These are phyloP conservation scores for Suhomyces xylopsoci DNA, from an alignment of 805 yeast genomes.

Conservation along the genomic window DNA sequence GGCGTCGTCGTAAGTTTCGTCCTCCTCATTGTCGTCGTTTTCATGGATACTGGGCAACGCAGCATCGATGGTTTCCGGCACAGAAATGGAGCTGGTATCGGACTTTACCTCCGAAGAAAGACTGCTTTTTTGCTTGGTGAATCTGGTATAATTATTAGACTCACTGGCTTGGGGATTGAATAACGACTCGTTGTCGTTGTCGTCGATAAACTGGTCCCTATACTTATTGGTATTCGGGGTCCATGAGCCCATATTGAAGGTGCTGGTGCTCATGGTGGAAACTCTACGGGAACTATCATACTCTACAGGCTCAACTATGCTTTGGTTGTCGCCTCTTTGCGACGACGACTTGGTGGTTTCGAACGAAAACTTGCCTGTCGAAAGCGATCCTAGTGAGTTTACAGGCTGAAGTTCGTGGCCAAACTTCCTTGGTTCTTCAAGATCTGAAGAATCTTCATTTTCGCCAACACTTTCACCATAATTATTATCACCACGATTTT, in stretches of 20 bases:
- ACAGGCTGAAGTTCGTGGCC: slow-evolving; percentile 9
- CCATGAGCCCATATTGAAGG: slow-evolving; percentile 54
- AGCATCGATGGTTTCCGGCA: slow-evolving; percentile 41
- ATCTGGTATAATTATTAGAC: slow-evolving; percentile 25
- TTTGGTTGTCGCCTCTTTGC: slow-evolving; percentile 1
- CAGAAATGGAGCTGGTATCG: slow-evolving; percentile 27
- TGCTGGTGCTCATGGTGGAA: slow-evolving; percentile 30
- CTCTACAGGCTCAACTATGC: not conserved
- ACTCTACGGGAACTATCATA: slow-evolving; percentile 20
- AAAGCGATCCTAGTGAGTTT: slow-evolving; percentile 13
- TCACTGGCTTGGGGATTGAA: slow-evolving; percentile 19
- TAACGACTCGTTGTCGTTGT: slow-evolving; percentile 37
- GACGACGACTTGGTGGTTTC: slow-evolving; percentile 6
- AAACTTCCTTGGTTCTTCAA: not conserved
- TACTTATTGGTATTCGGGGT: slow-evolving; percentile 53
- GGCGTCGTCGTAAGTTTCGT: not conserved
- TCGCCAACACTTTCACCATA: not conserved
- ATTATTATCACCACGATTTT: no score
- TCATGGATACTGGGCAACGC: slow-evolving; percentile 37
- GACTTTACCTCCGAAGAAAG: slow-evolving; percentile 15
- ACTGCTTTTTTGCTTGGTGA: slow-evolving; percentile 28
- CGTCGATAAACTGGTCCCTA: slow-evolving; percentile 48
- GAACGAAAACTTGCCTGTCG: slow-evolving; percentile 17
- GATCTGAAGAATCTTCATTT: not conserved
- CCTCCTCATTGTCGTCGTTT: slow-evolving; percentile 13